Base-by-base conservation (phyloP, 1,284 basidiomycete genomes). In the Pseudozyma thailandica region DNA sequence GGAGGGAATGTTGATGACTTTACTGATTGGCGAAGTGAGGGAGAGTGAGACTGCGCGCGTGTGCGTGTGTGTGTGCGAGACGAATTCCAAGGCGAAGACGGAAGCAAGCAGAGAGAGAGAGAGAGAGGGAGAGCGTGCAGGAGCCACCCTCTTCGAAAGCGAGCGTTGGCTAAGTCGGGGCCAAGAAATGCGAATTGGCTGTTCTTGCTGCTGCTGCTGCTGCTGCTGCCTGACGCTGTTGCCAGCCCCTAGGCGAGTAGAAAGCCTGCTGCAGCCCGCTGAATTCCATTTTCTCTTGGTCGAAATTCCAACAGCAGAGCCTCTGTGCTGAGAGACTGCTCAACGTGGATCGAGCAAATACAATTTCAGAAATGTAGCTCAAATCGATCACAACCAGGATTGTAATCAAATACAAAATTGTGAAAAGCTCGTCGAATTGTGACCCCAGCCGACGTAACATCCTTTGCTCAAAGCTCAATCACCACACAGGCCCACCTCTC, bases 311-410 rank as follows among this genome's bases (percentile, higher is more conserved):
- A 20, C 10, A 21, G 39, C 39, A 41, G 39, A n/a, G n/a, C n/a
- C n/a, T n/a, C n/a, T n/a, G n/a, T n/a, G n/a, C n/a, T n/a, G n/a
- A n/a, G n/a, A n/a, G n/a, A n/a, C n/a, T 33, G n/a, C 41, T 23
- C 7, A 50, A 48, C 50, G 42, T 55, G 56, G 38, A 59, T 65
- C 56, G 51, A 59, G 39, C 59, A 50, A 55, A 50, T 51, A 47
- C 50, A 10, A n/a, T 38, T 38, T 38, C 37, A 8, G 20, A 38
- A 38, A 23, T 18, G 20, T 10, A 18, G 15, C 20, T 48, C 15
- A 49, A 60, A 20, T 65, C 63, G 57, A 66, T 66, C 56, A 66
- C 55, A 51, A 50, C 26, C 20, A 27, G 16, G 6, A 49, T 52
- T 51, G 38, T 42, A 62, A 50, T 47, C 18, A 16, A 54, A 31